phyloP scores from a whole-genome alignment of 176 grass and related monocot genomes.

The Juncus inflexus region DNA sequence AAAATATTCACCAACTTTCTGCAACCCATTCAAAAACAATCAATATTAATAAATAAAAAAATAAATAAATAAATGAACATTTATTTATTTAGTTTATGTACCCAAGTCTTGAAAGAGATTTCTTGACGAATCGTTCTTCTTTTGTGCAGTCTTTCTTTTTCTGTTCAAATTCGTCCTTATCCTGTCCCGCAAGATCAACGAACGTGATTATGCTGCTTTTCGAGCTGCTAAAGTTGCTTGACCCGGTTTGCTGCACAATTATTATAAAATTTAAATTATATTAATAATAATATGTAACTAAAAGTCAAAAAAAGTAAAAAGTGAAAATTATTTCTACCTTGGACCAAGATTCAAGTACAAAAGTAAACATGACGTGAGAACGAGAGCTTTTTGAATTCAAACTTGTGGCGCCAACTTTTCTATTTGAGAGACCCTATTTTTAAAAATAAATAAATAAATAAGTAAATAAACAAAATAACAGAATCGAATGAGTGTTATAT shows the following conservation, averaged over 20 bases:
- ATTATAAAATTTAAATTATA: constrained; percentile 20
- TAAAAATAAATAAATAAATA: constrained; percentile 11
- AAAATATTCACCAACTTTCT: constrained; percentile 87
- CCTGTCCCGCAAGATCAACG: constrained; percentile 81
- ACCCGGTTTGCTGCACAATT: constrained; percentile 48
- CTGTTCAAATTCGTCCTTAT: constrained; percentile 53
- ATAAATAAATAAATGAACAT: neutral
- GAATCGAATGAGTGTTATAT: no score
- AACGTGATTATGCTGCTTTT: constrained; percentile 83
- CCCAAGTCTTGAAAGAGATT: constrained; percentile 91
- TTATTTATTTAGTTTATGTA: constrained; percentile 32
- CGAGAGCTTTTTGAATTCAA: constrained; percentile 95
- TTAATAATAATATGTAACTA: constrained; percentile 1
- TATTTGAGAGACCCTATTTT: constrained; percentile 77
- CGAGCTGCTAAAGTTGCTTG: constrained; percentile 82
- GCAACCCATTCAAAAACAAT: constrained; percentile 19
- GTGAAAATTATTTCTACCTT: constrained; percentile 46
- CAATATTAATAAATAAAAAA: constrained; percentile 3
- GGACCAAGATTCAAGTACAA: constrained; percentile 86
- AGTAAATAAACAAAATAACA: neutral
- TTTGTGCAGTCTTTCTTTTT: constrained; percentile 47
- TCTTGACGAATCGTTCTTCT: constrained; percentile 77
- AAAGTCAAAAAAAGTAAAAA: neutral
- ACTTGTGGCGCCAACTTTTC: constrained; percentile 82
- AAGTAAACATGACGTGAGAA: constrained; percentile 91